phyloP scores from a whole-genome alignment of 2,329 filamentous ascomycete species.

The Curvularia sp. region DNA sequence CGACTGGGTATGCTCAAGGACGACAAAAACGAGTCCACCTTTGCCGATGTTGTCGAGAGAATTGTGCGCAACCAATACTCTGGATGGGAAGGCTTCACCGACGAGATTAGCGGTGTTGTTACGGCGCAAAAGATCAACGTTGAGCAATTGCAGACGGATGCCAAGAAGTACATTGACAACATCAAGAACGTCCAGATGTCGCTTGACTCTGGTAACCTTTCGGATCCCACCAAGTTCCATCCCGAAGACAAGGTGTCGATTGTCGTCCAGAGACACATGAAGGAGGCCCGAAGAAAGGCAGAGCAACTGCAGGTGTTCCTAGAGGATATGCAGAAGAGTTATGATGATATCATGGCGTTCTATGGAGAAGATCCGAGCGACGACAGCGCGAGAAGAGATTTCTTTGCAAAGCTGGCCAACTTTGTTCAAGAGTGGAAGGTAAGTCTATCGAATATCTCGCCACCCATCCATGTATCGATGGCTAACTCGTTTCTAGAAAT shows the following conservation, averaged over 20 bases:
- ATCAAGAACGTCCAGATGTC: constrained; percentile 92
- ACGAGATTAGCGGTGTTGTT: constrained; percentile 83
- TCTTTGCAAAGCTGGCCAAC: constrained; percentile 89
- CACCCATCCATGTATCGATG: not conserved
- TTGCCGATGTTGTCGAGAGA: constrained; percentile 93
- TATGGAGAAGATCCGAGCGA: constrained; percentile 94
- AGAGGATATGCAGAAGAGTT: constrained; percentile 88
- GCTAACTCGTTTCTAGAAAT: constrained; percentile 65
- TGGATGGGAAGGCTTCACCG: constrained; percentile 87
- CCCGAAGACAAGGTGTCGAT: constrained; percentile 94
- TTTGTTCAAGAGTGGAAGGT: constrained; percentile 94
- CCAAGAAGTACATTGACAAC: constrained; percentile 91
- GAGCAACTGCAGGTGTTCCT: constrained; percentile 94
- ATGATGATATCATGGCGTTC: constrained; percentile 94
- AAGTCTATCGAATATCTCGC: constrained; percentile 33
- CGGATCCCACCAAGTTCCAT: constrained; percentile 97
- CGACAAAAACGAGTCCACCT: constrained; percentile 96
- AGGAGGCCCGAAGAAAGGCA: constrained; percentile 92
- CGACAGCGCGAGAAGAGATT: constrained; percentile 91
- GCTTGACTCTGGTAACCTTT: constrained; percentile 90
- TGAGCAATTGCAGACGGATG: constrained; percentile 85
- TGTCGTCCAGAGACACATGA: constrained; percentile 92
- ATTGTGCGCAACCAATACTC: constrained; percentile 96
- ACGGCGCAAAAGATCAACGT: constrained; percentile 89
- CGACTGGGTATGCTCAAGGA: constrained; percentile 98